Evolutionary conservation across 306 rosid species (phyloP), one percentile per base, ranked within the genome.

Genomic region (Dalbergia cultrata): DNA sequence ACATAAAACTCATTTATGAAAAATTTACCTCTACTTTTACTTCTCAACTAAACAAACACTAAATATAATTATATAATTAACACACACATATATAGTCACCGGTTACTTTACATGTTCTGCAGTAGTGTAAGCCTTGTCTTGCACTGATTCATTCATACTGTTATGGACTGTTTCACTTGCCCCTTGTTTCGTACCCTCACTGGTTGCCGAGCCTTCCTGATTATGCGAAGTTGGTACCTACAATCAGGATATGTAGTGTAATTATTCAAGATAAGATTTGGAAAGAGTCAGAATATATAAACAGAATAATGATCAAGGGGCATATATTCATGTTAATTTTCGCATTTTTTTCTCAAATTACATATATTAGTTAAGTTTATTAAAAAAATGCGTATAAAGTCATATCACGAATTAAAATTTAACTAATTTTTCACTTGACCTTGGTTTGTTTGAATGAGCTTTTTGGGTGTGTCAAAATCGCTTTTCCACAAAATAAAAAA

Each of bases 101-200:
- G 13, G 71, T 49, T 54, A 81, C 6, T 41, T 78, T 88, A 91
- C 96, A 77, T 85, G 78, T 14, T 85, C 84, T 0, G 82, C 82
- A 6, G 92, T 77, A 62, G 91, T 60, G 62, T 39, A 68, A 37
- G 93, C 88, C 83, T 84, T 86, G 56, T 88, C 91, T 13, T 84
- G 87, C 0, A 57, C 8, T 26, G 86, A 35, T 37, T 89, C 95
- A 35, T 22, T 84, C 34, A 75, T 9, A 60, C 44, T 83, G 80
- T 83, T 83, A 37, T 67, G 76, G 39, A 71, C 68, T 1, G 86
- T 85, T 10, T 91, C 92, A 11, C 64, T 84, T 13, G 62, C 86
- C 21, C 86, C 86, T 58, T 85, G 86, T 62, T 85, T 77, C 9
- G 71, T 64, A 33, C 85, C 89, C 0, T 88, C 94, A n/a, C 63